Evolutionary conservation across 192 early-diverging fungal genomes (phyloP).

Genomic region (Podila epicladia): DNA sequence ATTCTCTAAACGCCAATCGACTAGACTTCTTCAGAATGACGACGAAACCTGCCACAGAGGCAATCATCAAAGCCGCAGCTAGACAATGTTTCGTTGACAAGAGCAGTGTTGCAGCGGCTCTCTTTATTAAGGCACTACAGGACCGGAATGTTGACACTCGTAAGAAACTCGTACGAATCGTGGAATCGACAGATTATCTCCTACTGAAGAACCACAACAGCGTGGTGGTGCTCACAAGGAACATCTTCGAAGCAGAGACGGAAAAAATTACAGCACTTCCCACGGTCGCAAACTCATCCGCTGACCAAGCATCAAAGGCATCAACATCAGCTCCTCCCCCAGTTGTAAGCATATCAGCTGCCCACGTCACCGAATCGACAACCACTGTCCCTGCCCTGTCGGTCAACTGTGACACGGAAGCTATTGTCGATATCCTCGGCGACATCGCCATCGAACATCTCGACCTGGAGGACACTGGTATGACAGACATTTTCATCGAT

Average conservation of each 20-base stretch:
- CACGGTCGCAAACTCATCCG: too few relatives aligned
- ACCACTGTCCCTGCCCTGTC: conserved; percentile 5
- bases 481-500: conserved; percentile 18
- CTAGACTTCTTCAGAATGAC: too few relatives aligned
- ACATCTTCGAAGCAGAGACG: background rate
- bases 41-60: too few relatives aligned
- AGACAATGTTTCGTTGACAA: background rate
- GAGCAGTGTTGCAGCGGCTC: background rate
- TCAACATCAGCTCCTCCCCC: too few relatives aligned
- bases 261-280: background rate
- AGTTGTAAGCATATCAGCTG: too few relatives aligned
- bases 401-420: conserved; percentile 11
- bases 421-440: conserved; percentile 7
- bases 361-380: background rate
- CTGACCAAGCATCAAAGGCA: too few relatives aligned
- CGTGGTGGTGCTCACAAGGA: background rate
- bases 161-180: background rate
- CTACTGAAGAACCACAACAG: too few relatives aligned
- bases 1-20: too few relatives aligned
- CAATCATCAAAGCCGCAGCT: background rate
- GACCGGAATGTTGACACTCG: conserved; percentile 10
- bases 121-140: conserved; percentile 1
- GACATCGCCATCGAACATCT: background rate
- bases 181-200: conserved; percentile 11
- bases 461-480: conserved; percentile 7